phyloP scores from a whole-genome alignment of 2,329 filamentous ascomycete species.

The Lasiodiplodia citricola region DNA sequence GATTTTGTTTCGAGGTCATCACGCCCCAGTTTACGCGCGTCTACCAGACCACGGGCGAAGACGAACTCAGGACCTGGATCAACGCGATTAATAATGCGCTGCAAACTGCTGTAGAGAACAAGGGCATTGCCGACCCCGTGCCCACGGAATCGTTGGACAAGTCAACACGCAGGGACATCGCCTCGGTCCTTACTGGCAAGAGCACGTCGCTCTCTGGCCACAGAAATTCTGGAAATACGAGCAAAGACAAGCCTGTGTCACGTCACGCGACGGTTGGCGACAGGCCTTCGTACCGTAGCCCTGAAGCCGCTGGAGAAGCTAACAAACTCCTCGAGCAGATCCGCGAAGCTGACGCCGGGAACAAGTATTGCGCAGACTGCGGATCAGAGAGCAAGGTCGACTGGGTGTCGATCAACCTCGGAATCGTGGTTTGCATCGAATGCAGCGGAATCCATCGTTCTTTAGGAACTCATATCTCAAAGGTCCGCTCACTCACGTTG shows the following conservation, averaged over 20 bases:
- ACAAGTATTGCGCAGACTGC: conserved; percentile 93
- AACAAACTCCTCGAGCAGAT: conserved; percentile 86
- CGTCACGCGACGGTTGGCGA: conserved; percentile 92
- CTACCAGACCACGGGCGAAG: conserved; percentile 96
- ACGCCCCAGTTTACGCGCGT: conserved; percentile 95
- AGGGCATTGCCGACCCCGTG: conserved; percentile 58
- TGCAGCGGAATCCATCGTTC: conserved; percentile 97
- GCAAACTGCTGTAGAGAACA: conserved; percentile 86
- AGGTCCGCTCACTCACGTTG: conserved; percentile 91
- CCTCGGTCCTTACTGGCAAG: conserved; percentile 91
- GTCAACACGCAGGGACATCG: conserved; percentile 81
- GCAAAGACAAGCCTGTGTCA: conserved; percentile 63
- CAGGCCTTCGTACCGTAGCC: conserved; percentile 73
- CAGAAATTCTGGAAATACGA: conserved; percentile 49
- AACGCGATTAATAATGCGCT: conserved; percentile 94
- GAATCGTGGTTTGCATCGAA: conserved; percentile 95
- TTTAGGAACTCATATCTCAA: conserved; percentile 95
- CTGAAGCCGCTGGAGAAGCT: conserved; percentile 77
- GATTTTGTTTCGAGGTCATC: conserved; percentile 98
- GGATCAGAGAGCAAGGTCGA: conserved; percentile 91
- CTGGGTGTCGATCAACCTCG: conserved; percentile 98
- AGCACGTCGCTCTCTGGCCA: conserved; percentile 73
- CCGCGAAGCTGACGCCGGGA: conserved; percentile 88
- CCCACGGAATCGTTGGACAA: conserved; percentile 57
- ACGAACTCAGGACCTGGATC: conserved; percentile 98